A percentile compares a stretch with the other conserved stretches of the same genome.
phyloP scores from a whole-genome alignment of 2,329 filamentous ascomycete species.

The Aspergillus neoniger region DNA sequence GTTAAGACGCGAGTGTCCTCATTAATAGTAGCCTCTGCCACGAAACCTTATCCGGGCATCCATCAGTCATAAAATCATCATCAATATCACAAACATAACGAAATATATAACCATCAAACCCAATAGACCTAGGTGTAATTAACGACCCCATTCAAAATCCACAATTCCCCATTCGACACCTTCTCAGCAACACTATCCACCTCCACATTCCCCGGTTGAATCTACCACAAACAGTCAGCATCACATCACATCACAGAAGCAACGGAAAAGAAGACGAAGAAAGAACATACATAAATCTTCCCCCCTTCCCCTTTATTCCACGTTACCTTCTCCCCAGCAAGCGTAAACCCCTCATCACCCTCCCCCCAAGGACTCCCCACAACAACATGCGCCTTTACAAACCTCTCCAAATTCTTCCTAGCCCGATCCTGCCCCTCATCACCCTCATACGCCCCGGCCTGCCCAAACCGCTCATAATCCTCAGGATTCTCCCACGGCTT shows the following conservation, averaged over 20 bases:
- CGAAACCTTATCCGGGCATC: not conserved
- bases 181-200: conserved; percentile 72
- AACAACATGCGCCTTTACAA: conserved; percentile 85
- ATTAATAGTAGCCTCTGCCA: not conserved
- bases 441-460: conserved; percentile 71
- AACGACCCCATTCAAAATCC: conserved; percentile 67
- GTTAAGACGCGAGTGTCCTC: not conserved
- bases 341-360: conserved; percentile 64
- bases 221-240: conserved; percentile 24
- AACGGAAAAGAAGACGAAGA: too few species aligned
- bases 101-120: not conserved
- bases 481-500: conserved; percentile 72
- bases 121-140: conserved; percentile 46
- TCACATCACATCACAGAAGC: too few species aligned
- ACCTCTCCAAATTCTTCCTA: conserved; percentile 71
- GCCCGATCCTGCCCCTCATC: conserved; percentile 74
- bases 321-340: conserved; percentile 73
- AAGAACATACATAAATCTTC: conserved; percentile 62
- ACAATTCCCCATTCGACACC: conserved; percentile 87
- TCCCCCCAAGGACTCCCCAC: conserved; percentile 73
- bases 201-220: conserved; percentile 75
- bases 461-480: conserved; percentile 70
- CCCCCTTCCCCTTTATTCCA: conserved; percentile 69
- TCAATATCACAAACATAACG: not conserved
- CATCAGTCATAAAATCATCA: not conserved